Percentiles rank a stretch among this genome's conserved stretches.
Conservation (phyloP, 139 green algal genomes). For the Picochlorum costavermella region DNA sequence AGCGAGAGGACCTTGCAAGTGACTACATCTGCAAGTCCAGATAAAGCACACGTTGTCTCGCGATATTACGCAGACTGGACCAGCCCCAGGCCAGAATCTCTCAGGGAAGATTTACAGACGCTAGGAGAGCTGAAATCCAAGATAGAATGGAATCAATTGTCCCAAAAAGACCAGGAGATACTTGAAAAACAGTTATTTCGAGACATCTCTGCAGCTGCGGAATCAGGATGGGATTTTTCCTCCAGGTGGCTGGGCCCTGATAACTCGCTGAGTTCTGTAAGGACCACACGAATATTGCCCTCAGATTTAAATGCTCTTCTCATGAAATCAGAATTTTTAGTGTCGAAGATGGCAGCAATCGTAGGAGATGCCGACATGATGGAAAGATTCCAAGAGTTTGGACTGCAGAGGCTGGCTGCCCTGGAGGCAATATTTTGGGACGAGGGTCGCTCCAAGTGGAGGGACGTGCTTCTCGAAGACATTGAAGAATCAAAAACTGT, state of each 20-base stretch:
- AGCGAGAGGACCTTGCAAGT: conserved; percentile 19
- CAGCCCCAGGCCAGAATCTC: conserved; percentile 76
- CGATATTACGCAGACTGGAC: conserved; percentile 73
- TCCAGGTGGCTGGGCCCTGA: conserved; percentile 58
- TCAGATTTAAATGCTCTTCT: conserved; percentile 87
- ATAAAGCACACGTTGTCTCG: conserved; percentile 33
- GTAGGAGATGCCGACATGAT: conserved; percentile 7
- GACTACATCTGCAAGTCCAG: neutral
- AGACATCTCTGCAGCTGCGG: conserved; percentile 75
- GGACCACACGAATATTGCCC: conserved; percentile 76
- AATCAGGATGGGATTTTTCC: conserved; percentile 92
- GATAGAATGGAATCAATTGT: neutral
- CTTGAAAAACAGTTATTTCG: conserved; percentile 41
- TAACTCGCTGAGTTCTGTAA: conserved; percentile 41
- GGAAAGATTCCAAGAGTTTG: neutral
- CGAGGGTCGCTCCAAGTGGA: conserved; percentile 17
- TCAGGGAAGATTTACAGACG: conserved; percentile 29
- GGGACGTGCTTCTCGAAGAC: neutral
- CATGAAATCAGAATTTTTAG: conserved; percentile 30
- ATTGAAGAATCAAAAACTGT: neutral
- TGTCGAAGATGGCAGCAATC: conserved; percentile 34
- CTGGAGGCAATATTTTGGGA: conserved; percentile 70
- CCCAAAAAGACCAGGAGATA: neutral
- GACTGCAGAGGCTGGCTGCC: conserved; percentile 14
- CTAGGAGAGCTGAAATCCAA: neutral